Evolutionary conservation across 345 rosid species (phyloP).

Genomic region (Gossypioides kirkii): DNA sequence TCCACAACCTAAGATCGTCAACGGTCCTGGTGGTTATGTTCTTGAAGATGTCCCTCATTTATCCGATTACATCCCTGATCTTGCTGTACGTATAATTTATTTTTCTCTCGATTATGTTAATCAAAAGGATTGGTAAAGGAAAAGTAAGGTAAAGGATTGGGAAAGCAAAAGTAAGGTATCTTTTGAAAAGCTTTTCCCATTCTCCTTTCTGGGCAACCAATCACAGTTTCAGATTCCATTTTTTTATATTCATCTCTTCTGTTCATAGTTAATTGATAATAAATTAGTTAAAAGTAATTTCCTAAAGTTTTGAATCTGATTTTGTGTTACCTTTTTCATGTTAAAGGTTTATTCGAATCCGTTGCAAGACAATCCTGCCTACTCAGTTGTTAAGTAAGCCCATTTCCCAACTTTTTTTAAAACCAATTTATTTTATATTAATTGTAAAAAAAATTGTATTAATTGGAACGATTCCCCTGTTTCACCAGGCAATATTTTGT

Average conservation of each 20-base stretch:
- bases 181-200: not conserved
- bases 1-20: conserved; percentile 40
- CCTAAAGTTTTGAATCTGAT: not conserved
- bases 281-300: not conserved
- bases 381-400: conserved; percentile 81
- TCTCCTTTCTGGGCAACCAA: not conserved
- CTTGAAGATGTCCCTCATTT: conserved; percentile 95
- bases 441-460: not conserved
- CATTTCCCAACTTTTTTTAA: not conserved
- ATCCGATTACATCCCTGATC: conserved; percentile 64
- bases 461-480: conserved; percentile 2
- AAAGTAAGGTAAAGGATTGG: not conserved
- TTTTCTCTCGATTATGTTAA: not conserved
- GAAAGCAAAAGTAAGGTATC: not conserved
- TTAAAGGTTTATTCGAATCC: conserved; percentile 63
- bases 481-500: conserved; percentile 80
- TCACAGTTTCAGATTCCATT: not conserved
- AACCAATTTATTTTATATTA: not conserved
- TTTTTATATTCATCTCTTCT: not conserved
- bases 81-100: conserved; percentile 48
- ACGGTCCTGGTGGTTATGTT: conserved; percentile 68
- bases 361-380: conserved; percentile 82
- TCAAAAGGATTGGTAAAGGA: not conserved
- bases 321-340: not conserved
- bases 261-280: not conserved